phyloP scores from a whole-genome alignment of 2,329 filamentous ascomycete species.

The Colletotrichum scovillei region DNA sequence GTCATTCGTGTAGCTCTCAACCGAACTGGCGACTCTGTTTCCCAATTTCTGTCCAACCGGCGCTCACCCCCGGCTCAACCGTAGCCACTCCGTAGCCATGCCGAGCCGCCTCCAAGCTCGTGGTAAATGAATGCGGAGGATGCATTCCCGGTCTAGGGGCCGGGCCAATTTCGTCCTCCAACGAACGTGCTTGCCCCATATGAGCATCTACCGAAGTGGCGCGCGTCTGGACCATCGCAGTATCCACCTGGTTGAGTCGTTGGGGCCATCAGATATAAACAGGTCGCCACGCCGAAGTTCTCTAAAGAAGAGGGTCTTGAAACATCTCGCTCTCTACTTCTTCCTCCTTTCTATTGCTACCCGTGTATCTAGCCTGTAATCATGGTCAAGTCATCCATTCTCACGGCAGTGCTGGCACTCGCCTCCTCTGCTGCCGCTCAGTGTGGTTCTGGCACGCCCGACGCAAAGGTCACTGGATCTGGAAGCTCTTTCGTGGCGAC shows the following conservation, averaged over 20 bases:
- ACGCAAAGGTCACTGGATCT: conserved; percentile 60
- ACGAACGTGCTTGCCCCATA: conserved; percentile 11
- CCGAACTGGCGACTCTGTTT: conserved; percentile 16
- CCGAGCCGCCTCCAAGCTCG: conserved; percentile 14
- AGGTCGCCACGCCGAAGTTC: not conserved
- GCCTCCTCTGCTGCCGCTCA: conserved; percentile 52
- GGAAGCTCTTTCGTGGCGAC: conserved; percentile 56
- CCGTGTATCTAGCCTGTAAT: not conserved
- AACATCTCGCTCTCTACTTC: not conserved
- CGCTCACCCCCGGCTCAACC: not conserved
- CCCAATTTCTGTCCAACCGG: not conserved
- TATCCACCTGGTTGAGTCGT: not conserved
- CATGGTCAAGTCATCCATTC: conserved; percentile 39
- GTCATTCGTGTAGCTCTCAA: conserved; percentile 21
- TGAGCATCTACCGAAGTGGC: conserved; percentile 18
- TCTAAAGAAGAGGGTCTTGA: not conserved
- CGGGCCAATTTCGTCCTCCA: conserved; percentile 33
- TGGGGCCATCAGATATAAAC: conserved; percentile 5
- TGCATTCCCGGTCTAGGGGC: conserved; percentile 16
- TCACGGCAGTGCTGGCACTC: conserved; percentile 54
- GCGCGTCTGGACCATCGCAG: conserved; percentile 16
- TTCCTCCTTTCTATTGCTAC: not conserved
- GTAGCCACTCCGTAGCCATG: not conserved
- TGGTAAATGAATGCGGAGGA: conserved; percentile 27
- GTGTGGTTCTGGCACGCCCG: conserved; percentile 59